Conservation (phyloP, 495 filamentous ascomycete species). For the Platismatia glauca region DNA sequence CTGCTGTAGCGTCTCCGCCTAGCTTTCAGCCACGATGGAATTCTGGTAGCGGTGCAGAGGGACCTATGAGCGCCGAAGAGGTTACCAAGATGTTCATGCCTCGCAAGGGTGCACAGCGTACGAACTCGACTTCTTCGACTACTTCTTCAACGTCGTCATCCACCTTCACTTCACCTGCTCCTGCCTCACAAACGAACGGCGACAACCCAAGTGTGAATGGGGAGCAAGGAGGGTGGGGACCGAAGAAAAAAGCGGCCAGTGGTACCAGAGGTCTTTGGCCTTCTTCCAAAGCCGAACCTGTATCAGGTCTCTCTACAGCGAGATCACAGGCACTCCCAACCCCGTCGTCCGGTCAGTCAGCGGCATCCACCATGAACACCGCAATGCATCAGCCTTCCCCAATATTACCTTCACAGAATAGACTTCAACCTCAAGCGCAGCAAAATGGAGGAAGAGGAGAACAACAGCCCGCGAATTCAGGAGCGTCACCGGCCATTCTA, state of each 20-base stretch:
- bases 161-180: conserved; percentile 42
- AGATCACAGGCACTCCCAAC: conserved; percentile 53
- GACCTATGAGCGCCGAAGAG: conserved; percentile 81
- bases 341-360: conserved; percentile 58
- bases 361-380: conserved; percentile 54
- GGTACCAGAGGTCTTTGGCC: conserved; percentile 67
- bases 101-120: conserved; percentile 73
- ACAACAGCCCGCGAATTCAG: conserved; percentile 38
- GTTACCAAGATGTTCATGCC: conserved; percentile 80
- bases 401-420: conserved; percentile 64
- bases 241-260: conserved; percentile 60
- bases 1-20: conserved; percentile 89
- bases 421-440: conserved; percentile 46
- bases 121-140: conserved; percentile 75
- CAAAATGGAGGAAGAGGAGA: conserved; percentile 55
- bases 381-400: conserved; percentile 67
- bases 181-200: conserved; percentile 43
- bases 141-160: conserved; percentile 66
- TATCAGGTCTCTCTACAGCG: conserved; percentile 52
- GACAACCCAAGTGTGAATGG: conserved; percentile 32
- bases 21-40: conserved; percentile 70
- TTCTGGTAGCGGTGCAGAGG: conserved; percentile 60
- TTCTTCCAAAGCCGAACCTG: conserved; percentile 56
- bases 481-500: conserved; percentile 63
- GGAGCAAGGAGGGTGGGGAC: conserved; percentile 43